These are phyloP conservation scores for Arthrobotrys conoides DNA, from an alignment of 2,329 filamentous ascomycete species.

Conservation along the genomic window DNA sequence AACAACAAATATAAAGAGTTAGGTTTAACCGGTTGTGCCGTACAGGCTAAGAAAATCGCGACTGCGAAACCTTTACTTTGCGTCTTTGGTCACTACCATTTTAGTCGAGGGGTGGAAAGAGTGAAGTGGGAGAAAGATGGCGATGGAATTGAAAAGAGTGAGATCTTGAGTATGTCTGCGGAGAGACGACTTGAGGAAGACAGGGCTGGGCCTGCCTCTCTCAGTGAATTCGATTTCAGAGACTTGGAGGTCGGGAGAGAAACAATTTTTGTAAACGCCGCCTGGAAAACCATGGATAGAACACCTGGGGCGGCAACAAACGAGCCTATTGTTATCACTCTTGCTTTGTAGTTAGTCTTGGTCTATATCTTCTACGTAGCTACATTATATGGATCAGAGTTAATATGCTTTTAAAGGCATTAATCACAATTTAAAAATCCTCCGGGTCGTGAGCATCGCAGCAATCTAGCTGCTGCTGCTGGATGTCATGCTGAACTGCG, in stretches of 20 bases:
- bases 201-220: conserved; percentile 13
- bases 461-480: no score
- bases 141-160: conserved; percentile 26
- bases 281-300: conserved; percentile 49
- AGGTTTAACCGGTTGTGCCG: conserved; percentile 31
- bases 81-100: conserved; percentile 55
- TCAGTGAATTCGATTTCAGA: conserved; percentile 36
- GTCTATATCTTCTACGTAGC: no score
- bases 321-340: conserved; percentile 50
- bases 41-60: conserved; percentile 37
- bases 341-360: conserved; percentile 14
- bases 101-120: conserved; percentile 53
- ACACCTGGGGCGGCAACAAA: conserved; percentile 21
- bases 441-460: no score
- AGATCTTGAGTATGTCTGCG: conserved; percentile 40
- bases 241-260: conserved; percentile 30
- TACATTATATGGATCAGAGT: no score
- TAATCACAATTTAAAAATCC: no score
- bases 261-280: conserved; percentile 50
- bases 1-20: conserved; percentile 25
- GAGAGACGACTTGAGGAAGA: conserved; percentile 39
- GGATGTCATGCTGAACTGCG: no score
- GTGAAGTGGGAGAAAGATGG: conserved; percentile 37
- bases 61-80: conserved; percentile 45
- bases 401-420: no score